phyloP scores from a whole-genome alignment of 169 alveolate species.

The Cryptosporidium sp. region DNA sequence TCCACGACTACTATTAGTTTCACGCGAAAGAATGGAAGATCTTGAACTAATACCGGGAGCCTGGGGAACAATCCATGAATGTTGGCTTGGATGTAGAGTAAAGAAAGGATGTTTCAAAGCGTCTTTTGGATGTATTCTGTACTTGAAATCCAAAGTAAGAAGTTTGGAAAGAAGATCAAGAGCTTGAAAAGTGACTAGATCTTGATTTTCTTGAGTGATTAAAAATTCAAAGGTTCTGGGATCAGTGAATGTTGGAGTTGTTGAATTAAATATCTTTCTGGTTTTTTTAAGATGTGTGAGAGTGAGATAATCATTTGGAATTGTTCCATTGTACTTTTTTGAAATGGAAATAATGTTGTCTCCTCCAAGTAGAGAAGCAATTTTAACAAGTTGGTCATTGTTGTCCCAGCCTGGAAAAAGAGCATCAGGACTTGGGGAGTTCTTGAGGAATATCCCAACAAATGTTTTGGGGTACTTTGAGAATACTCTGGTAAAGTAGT shows the following conservation, averaged over 20 bases:
- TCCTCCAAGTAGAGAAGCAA: constrained; percentile 66
- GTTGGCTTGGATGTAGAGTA: background rate
- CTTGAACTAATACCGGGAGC: background rate
- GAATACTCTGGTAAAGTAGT: constrained; percentile 35
- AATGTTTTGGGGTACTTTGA: constrained; percentile 5
- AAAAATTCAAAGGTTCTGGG: constrained; percentile 56
- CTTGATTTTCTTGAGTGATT: constrained; percentile 76
- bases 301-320: constrained; percentile 8
- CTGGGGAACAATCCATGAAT: background rate
- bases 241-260: constrained; percentile 36
- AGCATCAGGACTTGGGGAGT: constrained; percentile 27
- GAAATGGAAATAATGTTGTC: constrained; percentile 20
- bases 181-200: constrained; percentile 84
- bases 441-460: constrained; percentile 29
- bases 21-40: background rate
- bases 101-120: constrained; percentile 70
- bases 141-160: constrained; percentile 63
- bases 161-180: constrained; percentile 82
- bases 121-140: constrained; percentile 31
- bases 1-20: background rate
- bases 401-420: constrained; percentile 74
- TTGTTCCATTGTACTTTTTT: constrained; percentile 27
- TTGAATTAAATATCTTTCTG: background rate
- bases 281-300: constrained; percentile 12
- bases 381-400: constrained; percentile 46